Evolutionary conservation across 257 asterid genomes (phyloP), one percentile per base, ranked within the genome.

Genomic region (Pogostemon cablin): DNA sequence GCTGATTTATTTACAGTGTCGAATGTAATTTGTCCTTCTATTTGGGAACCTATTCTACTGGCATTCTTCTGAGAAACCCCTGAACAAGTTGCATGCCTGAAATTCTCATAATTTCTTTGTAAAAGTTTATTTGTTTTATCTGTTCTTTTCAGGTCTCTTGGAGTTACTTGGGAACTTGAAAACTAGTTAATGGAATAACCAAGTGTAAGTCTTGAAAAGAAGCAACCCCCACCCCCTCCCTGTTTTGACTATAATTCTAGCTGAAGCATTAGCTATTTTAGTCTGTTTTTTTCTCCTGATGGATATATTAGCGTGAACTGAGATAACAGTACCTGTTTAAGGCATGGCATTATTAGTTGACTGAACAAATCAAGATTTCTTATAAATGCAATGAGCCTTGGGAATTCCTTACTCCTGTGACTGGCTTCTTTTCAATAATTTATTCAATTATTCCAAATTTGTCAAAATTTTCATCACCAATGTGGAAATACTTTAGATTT

Each of bases 141-240:
- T 25, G 32, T 25, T 12, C 65, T 52, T 20, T 65, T 65, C 52
- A 73, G 77, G 72, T 44, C 65, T 56, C 50, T 55, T 73, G 72
- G 58, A 73, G 55, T 41, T 65, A 65, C 67, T 7, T 35, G 67
- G 71, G 72, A 73, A 15, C 43, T 44, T 37, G 72, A 65, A 42
- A 64, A 35, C 67, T 17, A 35, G 68, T 73, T 73, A 65, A 65
- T 73, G 72, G 77, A 53, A 65, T 65, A 65, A 6, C 20, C 43
- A 60, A 15, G 59, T 12, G 72, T 64, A 56, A 73, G 72, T 73
- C 62, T 39, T 48, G 42, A 44, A 46, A 15, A 8, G 35, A 11
- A n/a, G 46, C 25, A 25, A 25, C 32, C 32, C 32, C 32, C 32
- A 61, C 15, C 15, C 47, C 57, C 35, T 12, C 8, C 34, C 25